phyloP scores from a whole-genome alignment of 306 rosid species.

The Rubus idaeus region DNA sequence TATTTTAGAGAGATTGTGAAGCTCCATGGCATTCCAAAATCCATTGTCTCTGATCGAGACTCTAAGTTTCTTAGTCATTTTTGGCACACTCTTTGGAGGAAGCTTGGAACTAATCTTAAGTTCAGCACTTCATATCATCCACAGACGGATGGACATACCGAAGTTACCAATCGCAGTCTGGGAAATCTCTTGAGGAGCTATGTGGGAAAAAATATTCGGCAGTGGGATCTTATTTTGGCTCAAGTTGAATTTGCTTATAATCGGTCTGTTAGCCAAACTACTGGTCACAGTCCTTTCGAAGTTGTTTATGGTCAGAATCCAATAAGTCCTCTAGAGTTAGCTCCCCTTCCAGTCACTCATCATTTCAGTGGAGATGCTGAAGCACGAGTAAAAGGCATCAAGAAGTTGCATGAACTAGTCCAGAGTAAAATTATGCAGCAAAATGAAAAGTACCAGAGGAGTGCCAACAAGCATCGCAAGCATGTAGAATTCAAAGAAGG shows the following conservation, averaged over 20 bases:
- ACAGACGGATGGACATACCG: too few relatives aligned
- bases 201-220: too few relatives aligned
- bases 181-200: too few relatives aligned
- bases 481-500: not conserved
- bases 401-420: not conserved
- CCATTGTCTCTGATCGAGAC: too few relatives aligned
- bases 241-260: not conserved
- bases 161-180: too few relatives aligned
- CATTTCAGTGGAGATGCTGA: not conserved
- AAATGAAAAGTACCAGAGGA: not conserved
- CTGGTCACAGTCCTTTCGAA: not conserved
- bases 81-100: too few relatives aligned
- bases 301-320: slow-evolving; percentile 9
- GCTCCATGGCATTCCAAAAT: too few relatives aligned
- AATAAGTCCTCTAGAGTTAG: not conserved
- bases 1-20: too few relatives aligned
- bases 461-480: not conserved
- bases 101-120: too few relatives aligned
- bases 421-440: not conserved
- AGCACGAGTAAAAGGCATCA: not conserved
- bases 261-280: not conserved
- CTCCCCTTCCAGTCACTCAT: not conserved
- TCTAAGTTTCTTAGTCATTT: too few relatives aligned
- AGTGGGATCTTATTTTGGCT: too few relatives aligned
- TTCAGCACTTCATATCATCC: too few relatives aligned